Conservation (phyloP, 768 basidiomycete species). For the Russula abietina region DNA sequence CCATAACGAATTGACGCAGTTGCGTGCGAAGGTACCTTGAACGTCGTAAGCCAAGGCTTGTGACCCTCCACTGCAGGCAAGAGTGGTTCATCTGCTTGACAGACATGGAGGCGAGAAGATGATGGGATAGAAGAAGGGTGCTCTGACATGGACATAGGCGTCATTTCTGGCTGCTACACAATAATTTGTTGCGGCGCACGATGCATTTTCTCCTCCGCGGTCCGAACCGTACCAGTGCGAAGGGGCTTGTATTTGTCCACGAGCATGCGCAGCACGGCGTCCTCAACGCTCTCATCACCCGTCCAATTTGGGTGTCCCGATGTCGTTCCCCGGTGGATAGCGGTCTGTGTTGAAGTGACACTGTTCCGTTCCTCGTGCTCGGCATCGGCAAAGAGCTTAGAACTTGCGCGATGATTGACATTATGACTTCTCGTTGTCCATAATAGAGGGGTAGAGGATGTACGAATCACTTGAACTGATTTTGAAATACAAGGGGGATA, state of each 20-base stretch:
- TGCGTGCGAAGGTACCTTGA: conserved; percentile 53
- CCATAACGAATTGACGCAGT: conserved; percentile 49
- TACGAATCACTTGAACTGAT: not conserved
- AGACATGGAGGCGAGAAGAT: conserved; percentile 11
- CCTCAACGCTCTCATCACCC: conserved; percentile 64
- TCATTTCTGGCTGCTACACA: conserved; percentile 18
- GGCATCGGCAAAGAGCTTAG: conserved; percentile 64
- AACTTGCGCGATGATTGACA: conserved; percentile 38
- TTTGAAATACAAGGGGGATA: not conserved
- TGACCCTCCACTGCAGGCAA: conserved; percentile 52
- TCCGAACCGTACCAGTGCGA: conserved; percentile 49
- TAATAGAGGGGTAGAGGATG: not conserved
- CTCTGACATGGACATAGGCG: conserved; percentile 20
- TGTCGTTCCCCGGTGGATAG: conserved; percentile 33
- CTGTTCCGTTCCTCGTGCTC: conserved; percentile 41
- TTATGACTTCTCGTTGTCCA: not conserved
- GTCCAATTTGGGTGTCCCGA: conserved; percentile 61
- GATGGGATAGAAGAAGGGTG: not conserved
- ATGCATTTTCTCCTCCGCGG: conserved; percentile 64
- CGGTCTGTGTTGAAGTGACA: conserved; percentile 11
- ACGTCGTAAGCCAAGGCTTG: conserved; percentile 65
- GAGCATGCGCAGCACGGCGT: conserved; percentile 76
- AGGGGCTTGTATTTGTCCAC: conserved; percentile 83
- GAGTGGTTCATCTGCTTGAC: conserved; percentile 41
- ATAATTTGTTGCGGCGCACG: conserved; percentile 39